Evolutionary conservation across 345 rosid genomes (phyloP).

Genomic region (Pugionium dolabratum): DNA sequence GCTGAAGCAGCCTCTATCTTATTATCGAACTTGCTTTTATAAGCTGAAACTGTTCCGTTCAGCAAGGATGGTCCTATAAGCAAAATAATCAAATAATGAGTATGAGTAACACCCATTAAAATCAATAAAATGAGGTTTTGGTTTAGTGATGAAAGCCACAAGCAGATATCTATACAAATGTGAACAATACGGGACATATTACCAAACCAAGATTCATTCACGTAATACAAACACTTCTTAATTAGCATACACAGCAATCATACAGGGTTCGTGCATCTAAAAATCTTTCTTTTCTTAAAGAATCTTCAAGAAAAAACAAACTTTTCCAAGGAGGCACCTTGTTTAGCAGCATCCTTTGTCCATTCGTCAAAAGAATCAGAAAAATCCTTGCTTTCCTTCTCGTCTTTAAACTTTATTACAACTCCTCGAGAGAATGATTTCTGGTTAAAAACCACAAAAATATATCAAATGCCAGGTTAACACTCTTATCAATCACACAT

Average conservation of each 20-base stretch:
- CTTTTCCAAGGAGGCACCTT: conserved; percentile 55
- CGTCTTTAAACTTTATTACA: conserved; percentile 62
- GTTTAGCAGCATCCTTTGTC: conserved; percentile 57
- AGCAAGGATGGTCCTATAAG: conserved; percentile 48
- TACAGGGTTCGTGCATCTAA: too few species aligned
- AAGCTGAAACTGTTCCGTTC: conserved; percentile 55
- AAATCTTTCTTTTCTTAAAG: too few species aligned
- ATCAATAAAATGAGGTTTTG: too few species aligned
- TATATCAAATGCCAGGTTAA: background rate
- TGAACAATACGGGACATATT: background rate
- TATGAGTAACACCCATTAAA: too few species aligned
- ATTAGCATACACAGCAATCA: too few species aligned
- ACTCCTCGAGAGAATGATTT: conserved; percentile 63
- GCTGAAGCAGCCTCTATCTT: conserved; percentile 93
- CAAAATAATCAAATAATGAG: background rate
- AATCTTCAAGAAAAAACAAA: too few species aligned
- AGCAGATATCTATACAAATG: background rate
- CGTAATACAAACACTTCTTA: background rate
- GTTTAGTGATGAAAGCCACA: too few species aligned
- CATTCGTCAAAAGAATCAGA: conserved; percentile 79
- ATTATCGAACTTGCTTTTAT: conserved; percentile 78
- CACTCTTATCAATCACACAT: background rate
- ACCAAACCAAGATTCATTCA: too few species aligned
- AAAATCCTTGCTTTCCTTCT: conserved; percentile 77
- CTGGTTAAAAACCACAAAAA: conserved; percentile 46